Conservation (phyloP, 2,329 filamentous ascomycete genomes). For the Hypoxylon sp. region DNA sequence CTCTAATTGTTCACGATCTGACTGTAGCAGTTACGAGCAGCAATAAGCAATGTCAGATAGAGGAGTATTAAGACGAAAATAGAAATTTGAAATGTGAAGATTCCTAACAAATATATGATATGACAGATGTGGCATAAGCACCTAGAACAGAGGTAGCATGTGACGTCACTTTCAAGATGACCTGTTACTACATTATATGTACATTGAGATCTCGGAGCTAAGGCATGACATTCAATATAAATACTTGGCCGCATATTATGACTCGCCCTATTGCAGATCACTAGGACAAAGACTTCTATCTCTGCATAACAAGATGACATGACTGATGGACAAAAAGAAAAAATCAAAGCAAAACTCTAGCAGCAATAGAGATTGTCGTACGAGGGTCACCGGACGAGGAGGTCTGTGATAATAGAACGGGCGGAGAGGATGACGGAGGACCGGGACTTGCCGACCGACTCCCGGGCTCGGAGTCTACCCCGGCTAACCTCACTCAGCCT, state of each 20-base stretch:
- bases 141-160: background rate
- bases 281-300: background rate
- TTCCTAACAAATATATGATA: background rate
- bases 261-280: background rate
- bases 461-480: conserved; percentile 32
- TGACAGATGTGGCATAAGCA: background rate
- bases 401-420: conserved; percentile 17
- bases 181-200: background rate
- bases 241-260: background rate
- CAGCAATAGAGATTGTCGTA: conserved; percentile 11
- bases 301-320: background rate
- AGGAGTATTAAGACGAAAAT: background rate
- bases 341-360: background rate
- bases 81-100: background rate
- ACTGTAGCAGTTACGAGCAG: background rate
- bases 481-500: conserved; percentile 44
- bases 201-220: background rate
- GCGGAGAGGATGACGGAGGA: conserved; percentile 34
- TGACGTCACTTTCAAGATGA: background rate
- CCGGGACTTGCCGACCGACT: conserved; percentile 32
- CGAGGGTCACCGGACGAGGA: conserved; percentile 20
- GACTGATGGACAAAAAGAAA: background rate
- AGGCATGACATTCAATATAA: background rate
- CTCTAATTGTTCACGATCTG: too few relatives aligned
- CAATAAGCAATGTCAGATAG: background rate